Evolutionary conservation across 371 early-diverging fungal species (phyloP).

Genomic region (Blastocladiella emersonii): DNA sequence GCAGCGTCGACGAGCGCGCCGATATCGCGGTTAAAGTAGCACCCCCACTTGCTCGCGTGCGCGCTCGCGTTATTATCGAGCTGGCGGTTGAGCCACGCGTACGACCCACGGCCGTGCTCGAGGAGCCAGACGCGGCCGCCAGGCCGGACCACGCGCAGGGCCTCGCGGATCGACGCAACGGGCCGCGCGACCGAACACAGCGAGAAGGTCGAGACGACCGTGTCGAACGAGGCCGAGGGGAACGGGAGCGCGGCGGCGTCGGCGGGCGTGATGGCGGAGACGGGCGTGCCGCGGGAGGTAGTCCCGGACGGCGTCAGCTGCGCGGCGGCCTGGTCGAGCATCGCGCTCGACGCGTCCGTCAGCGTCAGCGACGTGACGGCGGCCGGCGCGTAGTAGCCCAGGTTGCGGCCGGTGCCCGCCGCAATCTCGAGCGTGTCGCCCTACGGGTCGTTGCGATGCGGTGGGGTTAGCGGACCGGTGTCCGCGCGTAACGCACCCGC

Average conservation of each 20-base stretch:
- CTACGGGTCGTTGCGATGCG: too few species aligned
- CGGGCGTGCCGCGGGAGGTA: background rate
- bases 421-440: conserved; percentile 48
- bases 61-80: conserved; percentile 51
- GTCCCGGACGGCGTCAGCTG: conserved; percentile 19
- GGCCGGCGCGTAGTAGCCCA: conserved; percentile 35
- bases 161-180: conserved; percentile 41
- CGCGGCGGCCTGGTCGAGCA: conserved; percentile 42
- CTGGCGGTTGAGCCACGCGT: conserved; percentile 47
- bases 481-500: background rate
- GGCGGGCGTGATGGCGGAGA: conserved; percentile 12
- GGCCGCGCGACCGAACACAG: conserved; percentile 61
- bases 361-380: conserved; percentile 30
- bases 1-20: conserved; percentile 38
- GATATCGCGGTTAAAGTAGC: conserved; percentile 79
- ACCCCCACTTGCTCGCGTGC: conserved; percentile 69
- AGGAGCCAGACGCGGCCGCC: conserved; percentile 52
- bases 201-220: conserved; percentile 69
- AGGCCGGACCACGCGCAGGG: conserved; percentile 41
- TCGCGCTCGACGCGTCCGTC: conserved; percentile 38
- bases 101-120: conserved; percentile 59
- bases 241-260: conserved; percentile 26
- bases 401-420: conserved; percentile 58
- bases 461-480: background rate
- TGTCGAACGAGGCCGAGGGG: conserved; percentile 39